Conservation (phyloP, 148 eudicot genomes). For the Heliamphora exappendiculata region DNA sequence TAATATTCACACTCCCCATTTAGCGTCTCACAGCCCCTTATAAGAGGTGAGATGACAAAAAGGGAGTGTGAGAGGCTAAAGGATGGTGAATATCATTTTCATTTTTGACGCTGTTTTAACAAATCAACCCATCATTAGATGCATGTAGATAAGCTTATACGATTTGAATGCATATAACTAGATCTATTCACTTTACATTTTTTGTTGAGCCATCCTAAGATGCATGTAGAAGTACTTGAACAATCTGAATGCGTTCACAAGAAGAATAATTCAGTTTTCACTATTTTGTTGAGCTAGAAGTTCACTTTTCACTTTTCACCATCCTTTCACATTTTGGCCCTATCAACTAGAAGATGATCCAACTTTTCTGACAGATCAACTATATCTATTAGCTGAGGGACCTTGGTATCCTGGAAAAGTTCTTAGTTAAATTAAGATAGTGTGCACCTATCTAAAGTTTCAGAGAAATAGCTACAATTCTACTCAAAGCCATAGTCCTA, state of each 20-base stretch:
- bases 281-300: not conserved
- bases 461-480: not conserved
- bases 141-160: not conserved
- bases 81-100: not conserved
- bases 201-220: not conserved
- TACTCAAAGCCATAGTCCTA: not conserved
- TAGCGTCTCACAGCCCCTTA: not conserved
- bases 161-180: not conserved
- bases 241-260: not conserved
- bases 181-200: not conserved
- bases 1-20: slow-evolving; percentile 1
- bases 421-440: not conserved
- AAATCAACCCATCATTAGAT: not conserved
- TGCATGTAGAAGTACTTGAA: not conserved
- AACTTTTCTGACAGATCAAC: not conserved
- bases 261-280: not conserved
- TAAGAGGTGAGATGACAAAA: not conserved
- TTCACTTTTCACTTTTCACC: not conserved
- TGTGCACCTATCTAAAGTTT: not conserved
- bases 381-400: not conserved
- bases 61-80: not conserved
- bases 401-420: not conserved
- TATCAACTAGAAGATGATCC: not conserved
- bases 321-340: not conserved
- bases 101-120: not conserved